A percentile compares a stretch with the other conserved stretches of the same genome.
phyloP scores from a whole-genome alignment of 78 protist genomes.

The Pigoraptor vietnamica region DNA sequence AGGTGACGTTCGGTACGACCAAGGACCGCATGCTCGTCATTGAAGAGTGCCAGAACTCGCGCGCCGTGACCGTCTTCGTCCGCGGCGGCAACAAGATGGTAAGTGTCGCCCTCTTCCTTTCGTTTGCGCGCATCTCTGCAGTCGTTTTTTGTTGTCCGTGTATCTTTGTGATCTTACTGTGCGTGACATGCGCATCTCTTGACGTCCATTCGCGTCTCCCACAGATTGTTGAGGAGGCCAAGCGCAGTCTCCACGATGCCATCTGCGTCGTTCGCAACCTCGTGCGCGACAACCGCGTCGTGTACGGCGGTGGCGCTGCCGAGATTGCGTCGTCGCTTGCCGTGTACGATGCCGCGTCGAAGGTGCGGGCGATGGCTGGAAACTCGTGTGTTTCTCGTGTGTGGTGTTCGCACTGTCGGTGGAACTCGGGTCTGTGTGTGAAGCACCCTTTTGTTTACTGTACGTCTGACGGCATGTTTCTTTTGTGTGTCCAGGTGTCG shows the following conservation, averaged over 20 bases:
- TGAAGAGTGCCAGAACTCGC: constrained; percentile 94
- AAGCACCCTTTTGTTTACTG: not conserved
- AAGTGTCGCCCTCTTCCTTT: not conserved
- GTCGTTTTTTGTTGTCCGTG: not conserved
- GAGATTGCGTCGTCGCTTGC: constrained; percentile 92
- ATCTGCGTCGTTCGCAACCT: constrained; percentile 98
- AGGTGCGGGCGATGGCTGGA: not conserved
- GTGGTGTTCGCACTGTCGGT: not conserved
- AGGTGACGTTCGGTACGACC: constrained; percentile 95
- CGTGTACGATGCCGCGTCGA: constrained; percentile 80
- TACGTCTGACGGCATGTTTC: not conserved
- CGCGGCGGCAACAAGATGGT: constrained; percentile 99
- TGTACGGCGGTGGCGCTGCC: constrained; percentile 97
- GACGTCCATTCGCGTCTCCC: not conserved
- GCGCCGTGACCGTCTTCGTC: constrained; percentile 97
- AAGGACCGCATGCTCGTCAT: constrained; percentile 92
- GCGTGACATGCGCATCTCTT: not conserved
- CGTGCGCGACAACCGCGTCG: constrained; percentile 91
- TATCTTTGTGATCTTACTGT: not conserved
- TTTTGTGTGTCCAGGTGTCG: constrained; percentile 33
- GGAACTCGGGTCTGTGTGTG: not conserved
- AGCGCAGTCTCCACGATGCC: constrained; percentile 99
- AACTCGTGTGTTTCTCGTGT: not conserved
- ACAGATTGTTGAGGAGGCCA: constrained; percentile 94
- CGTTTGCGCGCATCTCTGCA: too few species aligned